Evolutionary conservation across 164 flowering plant species (phyloP).

Genomic region (Vitis rotundifolia): DNA sequence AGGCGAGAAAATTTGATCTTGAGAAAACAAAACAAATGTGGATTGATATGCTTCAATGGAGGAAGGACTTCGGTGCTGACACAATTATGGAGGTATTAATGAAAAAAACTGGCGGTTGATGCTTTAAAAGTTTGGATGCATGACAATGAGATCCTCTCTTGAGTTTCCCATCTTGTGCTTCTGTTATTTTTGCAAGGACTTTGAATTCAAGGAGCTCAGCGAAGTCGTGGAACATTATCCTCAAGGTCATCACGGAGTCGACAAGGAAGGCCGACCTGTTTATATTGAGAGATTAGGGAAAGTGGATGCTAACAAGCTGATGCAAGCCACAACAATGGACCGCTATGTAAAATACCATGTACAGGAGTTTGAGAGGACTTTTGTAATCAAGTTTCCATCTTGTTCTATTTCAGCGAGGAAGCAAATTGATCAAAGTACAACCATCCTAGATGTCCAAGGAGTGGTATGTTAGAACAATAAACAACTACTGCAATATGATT

Average conservation of each 20-base stretch:
- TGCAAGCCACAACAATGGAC: slow-evolving; percentile 56
- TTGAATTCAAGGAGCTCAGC: slow-evolving; percentile 41
- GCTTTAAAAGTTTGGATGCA: background rate
- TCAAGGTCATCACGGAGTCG: slow-evolving; percentile 66
- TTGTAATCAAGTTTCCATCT: slow-evolving; percentile 46
- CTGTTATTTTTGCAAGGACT: slow-evolving; percentile 30
- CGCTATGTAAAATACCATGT: slow-evolving; percentile 57
- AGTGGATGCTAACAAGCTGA: slow-evolving; percentile 48
- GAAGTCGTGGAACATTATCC: slow-evolving; percentile 51
- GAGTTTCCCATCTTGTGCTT: slow-evolving; percentile 2
- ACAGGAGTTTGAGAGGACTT: slow-evolving; percentile 55
- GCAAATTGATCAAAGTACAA: slow-evolving; percentile 61
- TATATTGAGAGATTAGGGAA: slow-evolving; percentile 54
- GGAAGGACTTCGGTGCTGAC: slow-evolving; percentile 52
- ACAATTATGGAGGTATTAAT: slow-evolving; percentile 41
- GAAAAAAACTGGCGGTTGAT: background rate
- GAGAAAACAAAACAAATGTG: slow-evolving; percentile 59
- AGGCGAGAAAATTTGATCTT: slow-evolving; percentile 49
- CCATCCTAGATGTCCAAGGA: slow-evolving; percentile 60
- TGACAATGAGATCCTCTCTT: background rate
- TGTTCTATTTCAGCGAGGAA: slow-evolving; percentile 55
- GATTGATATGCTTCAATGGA: slow-evolving; percentile 51
- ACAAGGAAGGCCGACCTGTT: slow-evolving; percentile 59
- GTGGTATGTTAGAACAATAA: slow-evolving; percentile 37
- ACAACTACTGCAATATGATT: background rate